These are phyloP conservation scores for Articulospora tetracladia DNA, from an alignment of 495 filamentous ascomycete genomes.

Conservation along the genomic window DNA sequence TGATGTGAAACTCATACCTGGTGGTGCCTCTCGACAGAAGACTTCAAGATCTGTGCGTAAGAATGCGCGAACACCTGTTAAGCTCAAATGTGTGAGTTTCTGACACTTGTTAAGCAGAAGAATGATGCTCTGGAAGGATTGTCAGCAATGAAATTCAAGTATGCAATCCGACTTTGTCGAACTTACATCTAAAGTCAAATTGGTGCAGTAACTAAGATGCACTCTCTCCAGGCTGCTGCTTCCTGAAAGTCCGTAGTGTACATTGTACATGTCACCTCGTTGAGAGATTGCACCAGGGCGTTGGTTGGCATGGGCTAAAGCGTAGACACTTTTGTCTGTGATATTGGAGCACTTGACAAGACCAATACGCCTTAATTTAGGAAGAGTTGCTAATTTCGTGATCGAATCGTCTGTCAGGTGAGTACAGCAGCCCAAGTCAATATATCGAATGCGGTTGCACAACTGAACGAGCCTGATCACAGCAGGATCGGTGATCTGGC, in stretches of 20 bases:
- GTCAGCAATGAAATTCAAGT: background rate
- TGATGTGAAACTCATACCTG: conserved; percentile 41
- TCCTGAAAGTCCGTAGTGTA: conserved; percentile 27
- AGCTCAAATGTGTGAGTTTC: conserved; percentile 87
- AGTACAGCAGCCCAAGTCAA: conserved; percentile 93
- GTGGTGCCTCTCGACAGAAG: conserved; percentile 84
- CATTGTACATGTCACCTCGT: too few species aligned
- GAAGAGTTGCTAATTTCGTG: conserved; percentile 76
- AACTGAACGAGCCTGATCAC: conserved; percentile 76
- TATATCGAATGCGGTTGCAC: conserved; percentile 95
- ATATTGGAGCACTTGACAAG: conserved; percentile 91
- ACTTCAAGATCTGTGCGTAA: conserved; percentile 69
- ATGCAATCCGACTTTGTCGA: too few species aligned
- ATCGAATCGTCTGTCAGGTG: conserved; percentile 85
- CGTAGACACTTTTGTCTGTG: conserved; percentile 82
- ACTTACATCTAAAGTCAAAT: conserved; percentile 74
- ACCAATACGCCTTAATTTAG: conserved; percentile 90
- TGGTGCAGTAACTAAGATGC: conserved; percentile 92
- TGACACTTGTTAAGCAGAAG: conserved; percentile 86
- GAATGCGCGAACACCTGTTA: conserved; percentile 90
- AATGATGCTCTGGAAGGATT: conserved; percentile 70
- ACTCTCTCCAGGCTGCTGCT: conserved; percentile 72
- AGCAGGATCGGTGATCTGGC: conserved; percentile 80
- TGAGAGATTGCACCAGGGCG: conserved; percentile 31
- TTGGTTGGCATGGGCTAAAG: conserved; percentile 61